Base-by-base conservation (phyloP, 495 filamentous ascomycete species). In the Trichoderma gamsii region DNA sequence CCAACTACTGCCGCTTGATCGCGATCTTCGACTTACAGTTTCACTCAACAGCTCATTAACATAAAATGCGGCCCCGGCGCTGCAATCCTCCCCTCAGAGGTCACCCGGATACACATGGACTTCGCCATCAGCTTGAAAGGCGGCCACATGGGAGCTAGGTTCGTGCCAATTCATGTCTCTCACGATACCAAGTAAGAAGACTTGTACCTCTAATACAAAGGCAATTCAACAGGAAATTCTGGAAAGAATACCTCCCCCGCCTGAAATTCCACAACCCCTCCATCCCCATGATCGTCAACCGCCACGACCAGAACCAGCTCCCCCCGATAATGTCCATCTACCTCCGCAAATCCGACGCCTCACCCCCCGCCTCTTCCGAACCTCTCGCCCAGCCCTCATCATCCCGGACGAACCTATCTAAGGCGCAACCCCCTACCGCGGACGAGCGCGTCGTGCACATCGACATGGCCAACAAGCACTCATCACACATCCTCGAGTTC, bases 211-310 rank as follows among this genome's bases (percentile, higher is more conserved):
- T 64, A 64, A 64, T 12, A 21, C 16, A 52, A 25, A 15, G 4
- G 63, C 23, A 3, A 16, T 8, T 7, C 35, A 41, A 15, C 64
- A 92, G 90, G 68, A 91, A 92, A 82, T 96, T 99, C 84, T 97
- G 92, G 93, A 87, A 85, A 64, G 78, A 86, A 46, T 89, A 86
- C 72, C 87, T 99, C 41, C 90, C 91, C 2, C 86, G 91, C 70
- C 81, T 99, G 29, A 97, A 99, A 83, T 98, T 89, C 81, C 90
- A 95, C 82, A 99, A 99, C 75, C 95, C 95, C 0, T 81, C 85
- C 9, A 75, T 98, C 18, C 84, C 86, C 18, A 94, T 98, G 87
- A 88, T 90, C 44, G 87, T 98, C 66, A 86, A 86, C 72, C 89
- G 91, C 64, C 87, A 82, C 25, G 56, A 69, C 23, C 80, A 89